phyloP scores from a whole-genome alignment of 768 basidiomycete genomes.

The Dictyophora rubrovolvata region DNA sequence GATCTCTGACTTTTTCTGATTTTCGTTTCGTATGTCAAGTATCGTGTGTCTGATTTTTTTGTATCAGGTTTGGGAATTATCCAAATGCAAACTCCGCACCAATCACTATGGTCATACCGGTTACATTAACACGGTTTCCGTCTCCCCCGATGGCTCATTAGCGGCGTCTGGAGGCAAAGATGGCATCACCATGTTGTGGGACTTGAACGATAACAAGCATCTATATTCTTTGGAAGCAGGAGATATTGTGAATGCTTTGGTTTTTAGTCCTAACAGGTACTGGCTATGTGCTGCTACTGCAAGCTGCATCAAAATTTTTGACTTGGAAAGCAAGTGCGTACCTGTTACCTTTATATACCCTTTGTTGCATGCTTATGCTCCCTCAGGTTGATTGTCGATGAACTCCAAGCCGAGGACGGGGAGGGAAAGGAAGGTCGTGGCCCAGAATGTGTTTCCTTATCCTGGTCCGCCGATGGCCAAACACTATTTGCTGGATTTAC shows the following conservation, averaged over 20 bases:
- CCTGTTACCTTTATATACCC: not conserved
- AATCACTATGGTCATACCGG: slow-evolving; percentile 99
- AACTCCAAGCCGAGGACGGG: slow-evolving; percentile 91
- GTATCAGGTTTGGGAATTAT: slow-evolving; percentile 93
- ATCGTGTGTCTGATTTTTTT: not conserved
- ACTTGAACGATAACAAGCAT: slow-evolving; percentile 99
- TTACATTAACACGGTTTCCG: slow-evolving; percentile 97
- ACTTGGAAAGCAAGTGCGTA: slow-evolving; percentile 96
- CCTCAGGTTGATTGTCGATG: slow-evolving; percentile 88
- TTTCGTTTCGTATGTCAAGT: slow-evolving; percentile 6
- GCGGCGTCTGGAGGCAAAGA: slow-evolving; percentile 99
- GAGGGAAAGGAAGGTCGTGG: slow-evolving; percentile 64
- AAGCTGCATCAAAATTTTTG: slow-evolving; percentile 98
- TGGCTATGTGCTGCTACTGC: slow-evolving; percentile 99
- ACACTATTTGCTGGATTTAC: slow-evolving; percentile 96
- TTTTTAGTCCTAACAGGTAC: slow-evolving; percentile 99
- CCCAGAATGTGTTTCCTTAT: slow-evolving; percentile 91
- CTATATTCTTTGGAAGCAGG: slow-evolving; percentile 99
- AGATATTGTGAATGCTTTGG: slow-evolving; percentile 96
- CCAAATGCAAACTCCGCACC: slow-evolving; percentile 99
- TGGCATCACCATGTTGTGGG: slow-evolving; percentile 99
- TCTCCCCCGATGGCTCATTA: slow-evolving; percentile 97
- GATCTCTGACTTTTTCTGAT: slow-evolving; percentile 52
- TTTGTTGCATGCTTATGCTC: slow-evolving; percentile 1
- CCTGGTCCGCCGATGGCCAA: slow-evolving; percentile 98